Percentiles rank a stretch among this genome's conserved stretches.
Evolutionary conservation across 2,329 filamentous ascomycete species (phyloP).

Genomic region (Penicillium hesseltinei): DNA sequence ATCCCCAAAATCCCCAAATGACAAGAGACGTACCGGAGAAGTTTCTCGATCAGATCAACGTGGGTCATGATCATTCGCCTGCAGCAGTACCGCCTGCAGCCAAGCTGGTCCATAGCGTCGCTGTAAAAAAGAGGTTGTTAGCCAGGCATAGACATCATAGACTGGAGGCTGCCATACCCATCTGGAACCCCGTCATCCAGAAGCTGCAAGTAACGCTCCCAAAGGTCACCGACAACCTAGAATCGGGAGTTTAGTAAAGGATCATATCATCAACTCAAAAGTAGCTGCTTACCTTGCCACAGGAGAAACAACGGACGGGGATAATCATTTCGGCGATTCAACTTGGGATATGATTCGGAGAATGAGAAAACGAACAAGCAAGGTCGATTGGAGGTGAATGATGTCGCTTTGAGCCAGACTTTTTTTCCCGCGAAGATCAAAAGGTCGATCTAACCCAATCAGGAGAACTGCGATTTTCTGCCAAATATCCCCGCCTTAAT

Average conservation of each 20-base stretch:
- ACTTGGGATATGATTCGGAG: not conserved
- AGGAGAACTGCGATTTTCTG: slow-evolving; percentile 16
- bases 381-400: slow-evolving; percentile 8
- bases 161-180: slow-evolving; percentile 54
- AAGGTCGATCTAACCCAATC: slow-evolving; percentile 9
- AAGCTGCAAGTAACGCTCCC: slow-evolving; percentile 90
- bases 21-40: slow-evolving; percentile 71
- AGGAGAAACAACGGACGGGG: slow-evolving; percentile 96
- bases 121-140: slow-evolving; percentile 48
- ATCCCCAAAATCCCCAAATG: not conserved
- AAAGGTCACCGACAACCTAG: slow-evolving; percentile 93
- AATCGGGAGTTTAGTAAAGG: slow-evolving; percentile 12
- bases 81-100: slow-evolving; percentile 95
- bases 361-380: slow-evolving; percentile 1
- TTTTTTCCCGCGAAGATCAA: slow-evolving; percentile 7
- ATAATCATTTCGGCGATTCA: slow-evolving; percentile 73
- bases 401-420: slow-evolving; percentile 10
- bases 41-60: slow-evolving; percentile 97
- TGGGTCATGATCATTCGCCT: slow-evolving; percentile 99
- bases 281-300: slow-evolving; percentile 76
- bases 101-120: slow-evolving; percentile 93
- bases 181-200: slow-evolving; percentile 75
- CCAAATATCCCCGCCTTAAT: slow-evolving; percentile 13
- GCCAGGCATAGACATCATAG: not conserved
- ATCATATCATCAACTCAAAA: slow-evolving; percentile 1